Percentiles rank a stretch among this genome's conserved stretches.
Conservation (phyloP, 139 green algal genomes). For the Pseudopediastrum boryanum region DNA sequence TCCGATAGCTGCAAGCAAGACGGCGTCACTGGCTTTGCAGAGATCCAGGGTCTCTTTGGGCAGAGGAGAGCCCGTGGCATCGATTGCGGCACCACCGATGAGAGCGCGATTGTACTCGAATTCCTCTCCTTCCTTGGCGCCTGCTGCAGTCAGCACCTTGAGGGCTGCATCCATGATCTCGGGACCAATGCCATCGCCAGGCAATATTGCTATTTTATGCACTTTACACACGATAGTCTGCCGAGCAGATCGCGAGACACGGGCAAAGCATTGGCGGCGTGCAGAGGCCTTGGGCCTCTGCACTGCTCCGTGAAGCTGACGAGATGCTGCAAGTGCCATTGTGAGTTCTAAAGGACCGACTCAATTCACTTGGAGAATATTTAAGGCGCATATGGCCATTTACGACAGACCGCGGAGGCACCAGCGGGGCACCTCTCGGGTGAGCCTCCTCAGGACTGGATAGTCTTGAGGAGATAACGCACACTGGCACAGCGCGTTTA, state of each 20-base stretch:
- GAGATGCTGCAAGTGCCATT: background rate
- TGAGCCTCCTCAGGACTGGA: too few relatives aligned
- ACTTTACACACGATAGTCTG: constrained; percentile 1
- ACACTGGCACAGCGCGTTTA: too few relatives aligned
- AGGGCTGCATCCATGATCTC: constrained; percentile 93
- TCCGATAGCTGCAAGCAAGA: constrained; percentile 93
- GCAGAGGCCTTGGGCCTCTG: background rate
- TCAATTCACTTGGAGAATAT: too few relatives aligned
- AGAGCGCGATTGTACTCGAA: constrained; percentile 88
- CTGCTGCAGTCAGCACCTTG: constrained; percentile 77
- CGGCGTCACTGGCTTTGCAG: constrained; percentile 88
- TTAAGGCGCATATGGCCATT: too few relatives aligned
- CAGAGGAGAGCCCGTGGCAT: constrained; percentile 86
- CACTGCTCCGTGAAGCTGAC: background rate
- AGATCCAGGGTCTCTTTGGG: constrained; percentile 84
- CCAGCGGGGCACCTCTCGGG: too few relatives aligned
- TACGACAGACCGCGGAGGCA: too few relatives aligned
- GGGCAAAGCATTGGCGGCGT: background rate
- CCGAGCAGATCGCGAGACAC: too few relatives aligned
- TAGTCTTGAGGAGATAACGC: too few relatives aligned
- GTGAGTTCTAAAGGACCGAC: background rate
- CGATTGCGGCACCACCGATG: constrained; percentile 95
- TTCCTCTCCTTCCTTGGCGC: constrained; percentile 61
- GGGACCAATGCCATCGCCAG: constrained; percentile 97
- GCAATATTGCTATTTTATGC: constrained; percentile 87